Conservation (phyloP, 768 basidiomycete genomes). For the Clathrus columnatus region DNA sequence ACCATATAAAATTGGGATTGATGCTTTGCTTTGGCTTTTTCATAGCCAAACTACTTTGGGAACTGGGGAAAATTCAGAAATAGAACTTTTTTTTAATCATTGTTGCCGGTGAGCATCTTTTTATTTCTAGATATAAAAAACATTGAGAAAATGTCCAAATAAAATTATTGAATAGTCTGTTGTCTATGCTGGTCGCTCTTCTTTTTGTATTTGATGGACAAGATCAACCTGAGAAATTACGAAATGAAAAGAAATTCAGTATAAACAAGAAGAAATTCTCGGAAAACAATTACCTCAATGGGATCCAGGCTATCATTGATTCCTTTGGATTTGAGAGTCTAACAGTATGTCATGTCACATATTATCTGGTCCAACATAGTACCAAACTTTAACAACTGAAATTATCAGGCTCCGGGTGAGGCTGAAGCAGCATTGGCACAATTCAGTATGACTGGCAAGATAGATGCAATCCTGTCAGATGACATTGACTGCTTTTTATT, state of each 20-base stretch:
- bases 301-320: slow-evolving; percentile 28
- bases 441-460: slow-evolving; percentile 27
- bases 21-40: slow-evolving; percentile 32
- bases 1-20: slow-evolving; percentile 31
- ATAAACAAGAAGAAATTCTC: slow-evolving; percentile 20
- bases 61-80: slow-evolving; percentile 34
- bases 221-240: slow-evolving; percentile 31
- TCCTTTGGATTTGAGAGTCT: slow-evolving; percentile 20
- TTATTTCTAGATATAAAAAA: no score
- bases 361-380: slow-evolving; percentile 30
- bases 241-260: slow-evolving; percentile 27
- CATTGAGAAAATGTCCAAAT: no score
- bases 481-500: slow-evolving; percentile 36
- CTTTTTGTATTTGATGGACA: slow-evolving; percentile 45
- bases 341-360: not conserved
- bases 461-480: slow-evolving; percentile 36
- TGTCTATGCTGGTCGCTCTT: slow-evolving; percentile 30
- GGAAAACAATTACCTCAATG: no score
- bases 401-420: slow-evolving; percentile 33
- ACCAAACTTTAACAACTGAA: not conserved
- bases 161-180: slow-evolving; percentile 15
- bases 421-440: slow-evolving; percentile 36
- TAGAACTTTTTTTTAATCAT: slow-evolving; percentile 34
- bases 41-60: not conserved
- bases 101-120: slow-evolving; percentile 17